Base-by-base conservation (phyloP, 345 rosid species). In the Gossypium mustelinum region DNA sequence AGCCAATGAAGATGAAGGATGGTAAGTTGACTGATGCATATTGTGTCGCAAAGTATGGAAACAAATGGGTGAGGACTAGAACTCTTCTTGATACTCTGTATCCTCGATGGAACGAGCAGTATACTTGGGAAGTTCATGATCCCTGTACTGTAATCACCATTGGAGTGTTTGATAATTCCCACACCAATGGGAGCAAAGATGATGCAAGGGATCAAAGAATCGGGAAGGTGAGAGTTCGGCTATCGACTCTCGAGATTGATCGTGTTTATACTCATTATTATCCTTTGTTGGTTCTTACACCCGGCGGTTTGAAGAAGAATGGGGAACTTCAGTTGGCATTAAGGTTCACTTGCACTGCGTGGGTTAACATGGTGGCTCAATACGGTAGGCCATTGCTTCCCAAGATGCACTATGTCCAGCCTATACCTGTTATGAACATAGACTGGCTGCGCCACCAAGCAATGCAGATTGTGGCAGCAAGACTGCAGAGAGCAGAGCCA, bases 121-220 rank as follows among this genome's bases (percentile, higher is more conserved):
- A 93, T 71, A 96, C 97, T 11, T 96, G 99, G 98, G 99, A 96
- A 72, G 98, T 93, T 44, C 84, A 78, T 65, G 99, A 96, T 82
- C 94, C 98, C 1, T 93, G 98, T 74, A 96, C 99, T 0, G 97
- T 93, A 24, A 84, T 96, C 77, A 92, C 98, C n/a, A 78, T 96
- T 56, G 97, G 92, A 41, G 97, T 96, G 7, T 96, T 90, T 68
- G 99, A 96, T 71, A 93, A 88, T 76, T 77, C 80, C 61, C 99
- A 96, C 70, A 70, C 82, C 76, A 89, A 93, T 57, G 97, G 89
- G 68, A 86, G 89, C 70, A 91, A 85, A 70, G 89, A 76, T 7
- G 94, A 86, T 16, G 79, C 74, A 8, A 85, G 66, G 76, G 99
- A 96, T 81, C 86, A 87, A 73, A 90, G 86, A 75, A 92, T 96